Conservation (phyloP, 257 asterid genomes). For the Solanum commersonii region DNA sequence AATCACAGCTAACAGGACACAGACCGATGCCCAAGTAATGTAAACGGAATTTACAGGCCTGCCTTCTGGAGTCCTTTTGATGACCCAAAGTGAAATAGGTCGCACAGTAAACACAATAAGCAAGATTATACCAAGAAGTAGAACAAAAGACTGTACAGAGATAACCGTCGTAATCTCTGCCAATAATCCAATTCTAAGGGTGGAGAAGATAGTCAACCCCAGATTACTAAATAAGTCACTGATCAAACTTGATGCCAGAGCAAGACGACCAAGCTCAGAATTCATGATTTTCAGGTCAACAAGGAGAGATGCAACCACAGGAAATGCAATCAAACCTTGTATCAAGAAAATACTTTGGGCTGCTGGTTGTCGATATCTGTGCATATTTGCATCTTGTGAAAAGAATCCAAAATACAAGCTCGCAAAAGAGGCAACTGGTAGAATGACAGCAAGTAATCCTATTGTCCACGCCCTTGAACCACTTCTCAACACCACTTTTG, state of each 20-base stretch:
- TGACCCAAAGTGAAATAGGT: constrained; percentile 47
- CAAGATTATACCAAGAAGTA: constrained; percentile 19
- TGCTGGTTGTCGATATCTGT: constrained; percentile 41
- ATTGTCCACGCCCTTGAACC: constrained; percentile 77
- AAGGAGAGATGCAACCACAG: constrained; percentile 68
- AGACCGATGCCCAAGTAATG: constrained; percentile 26
- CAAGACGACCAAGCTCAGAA: constrained; percentile 85
- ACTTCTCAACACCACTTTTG: constrained; percentile 48
- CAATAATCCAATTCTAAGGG: constrained; percentile 32
- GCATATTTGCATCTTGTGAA: not conserved
- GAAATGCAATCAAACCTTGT: constrained; percentile 55
- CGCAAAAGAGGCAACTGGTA: constrained; percentile 30
- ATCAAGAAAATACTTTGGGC: constrained; percentile 21
- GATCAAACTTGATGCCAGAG: constrained; percentile 59
- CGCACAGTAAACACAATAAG: constrained; percentile 40
- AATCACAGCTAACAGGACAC: constrained; percentile 46
- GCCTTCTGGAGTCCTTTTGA: constrained; percentile 72
- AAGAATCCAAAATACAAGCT: not conserved
- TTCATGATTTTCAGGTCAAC: constrained; percentile 75
- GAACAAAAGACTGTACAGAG: constrained; percentile 21
- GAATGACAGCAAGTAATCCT: constrained; percentile 36
- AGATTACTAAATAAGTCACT: constrained; percentile 51
- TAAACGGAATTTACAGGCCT: constrained; percentile 39
- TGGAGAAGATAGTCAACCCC: constrained; percentile 20
- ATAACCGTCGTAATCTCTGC: constrained; percentile 18